Percentiles rank a stretch among this genome's conserved stretches.
These are phyloP conservation scores for Jackrogersella multiformis DNA, from an alignment of 495 filamentous ascomycete genomes.

Conservation along the genomic window DNA sequence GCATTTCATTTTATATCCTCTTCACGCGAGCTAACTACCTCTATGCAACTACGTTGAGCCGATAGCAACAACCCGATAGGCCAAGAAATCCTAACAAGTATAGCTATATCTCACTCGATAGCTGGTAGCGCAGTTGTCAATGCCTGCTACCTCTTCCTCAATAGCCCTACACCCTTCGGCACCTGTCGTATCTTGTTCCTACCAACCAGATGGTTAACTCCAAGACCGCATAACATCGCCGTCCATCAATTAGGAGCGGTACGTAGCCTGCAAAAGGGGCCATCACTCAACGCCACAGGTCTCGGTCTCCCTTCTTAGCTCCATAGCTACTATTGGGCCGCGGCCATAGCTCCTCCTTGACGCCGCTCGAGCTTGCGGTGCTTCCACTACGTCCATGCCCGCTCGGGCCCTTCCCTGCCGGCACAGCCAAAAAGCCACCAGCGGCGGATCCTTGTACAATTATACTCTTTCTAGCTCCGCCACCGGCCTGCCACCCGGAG, in stretches of 20 bases:
- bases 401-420: constrained; percentile 46
- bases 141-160: background rate
- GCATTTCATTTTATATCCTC: too few species aligned
- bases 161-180: background rate
- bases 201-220: background rate
- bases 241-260: background rate
- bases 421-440: constrained; percentile 84
- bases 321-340: constrained; percentile 53
- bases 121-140: background rate
- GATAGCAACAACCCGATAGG: too few species aligned
- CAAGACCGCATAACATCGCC: background rate
- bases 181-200: background rate
- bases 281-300: constrained; percentile 54
- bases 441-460: constrained; percentile 72
- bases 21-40: too few species aligned
- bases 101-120: background rate
- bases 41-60: too few species aligned
- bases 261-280: background rate
- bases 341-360: constrained; percentile 54
- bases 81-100: too few species aligned
- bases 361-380: constrained; percentile 18
- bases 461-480: constrained; percentile 57
- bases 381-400: constrained; percentile 29
- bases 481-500: constrained; percentile 53
- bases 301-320: constrained; percentile 53